Evolutionary conservation across 306 rosid species (phyloP).

Genomic region (Lablab purpureus): DNA sequence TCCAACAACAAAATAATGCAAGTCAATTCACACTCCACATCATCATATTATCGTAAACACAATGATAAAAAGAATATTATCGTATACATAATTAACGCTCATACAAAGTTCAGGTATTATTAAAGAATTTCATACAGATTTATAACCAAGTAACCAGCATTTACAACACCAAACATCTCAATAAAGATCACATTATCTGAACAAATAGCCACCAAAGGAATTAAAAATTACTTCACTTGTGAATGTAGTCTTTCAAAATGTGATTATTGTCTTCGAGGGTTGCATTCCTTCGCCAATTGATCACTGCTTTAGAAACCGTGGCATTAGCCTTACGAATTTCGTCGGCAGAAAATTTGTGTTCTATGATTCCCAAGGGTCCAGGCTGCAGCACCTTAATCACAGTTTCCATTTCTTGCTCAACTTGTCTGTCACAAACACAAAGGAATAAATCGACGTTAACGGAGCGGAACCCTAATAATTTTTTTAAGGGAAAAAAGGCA

Average conservation of each 20-base stretch:
- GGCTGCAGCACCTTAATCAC: constrained; percentile 90
- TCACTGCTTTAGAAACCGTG: constrained; percentile 70
- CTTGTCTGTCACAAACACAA: constrained; percentile 56
- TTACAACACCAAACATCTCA: constrained; percentile 8
- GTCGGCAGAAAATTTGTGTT: constrained; percentile 83
- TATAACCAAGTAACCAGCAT: background rate
- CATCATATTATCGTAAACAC: background rate
- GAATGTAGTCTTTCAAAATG: constrained; percentile 61
- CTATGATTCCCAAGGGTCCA: constrained; percentile 88
- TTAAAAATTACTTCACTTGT: constrained; percentile 46
- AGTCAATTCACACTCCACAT: constrained; percentile 6
- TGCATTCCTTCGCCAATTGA: constrained; percentile 76
- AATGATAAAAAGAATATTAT: background rate
- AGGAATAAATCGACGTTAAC: background rate
- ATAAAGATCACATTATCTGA: background rate
- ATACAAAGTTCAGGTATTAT: constrained; percentile 29
- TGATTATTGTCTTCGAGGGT: constrained; percentile 49
- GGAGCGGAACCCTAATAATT: constrained; percentile 27
- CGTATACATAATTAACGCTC: background rate
- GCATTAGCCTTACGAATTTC: constrained; percentile 71
- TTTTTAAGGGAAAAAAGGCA: background rate
- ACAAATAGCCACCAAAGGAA: background rate
- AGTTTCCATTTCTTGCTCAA: constrained; percentile 91
- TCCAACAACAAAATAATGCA: constrained; percentile 1
- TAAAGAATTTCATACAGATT: background rate